Evolutionary conservation across 768 basidiomycete species (phyloP).

Genomic region (Pleurotus cornucopiae): DNA sequence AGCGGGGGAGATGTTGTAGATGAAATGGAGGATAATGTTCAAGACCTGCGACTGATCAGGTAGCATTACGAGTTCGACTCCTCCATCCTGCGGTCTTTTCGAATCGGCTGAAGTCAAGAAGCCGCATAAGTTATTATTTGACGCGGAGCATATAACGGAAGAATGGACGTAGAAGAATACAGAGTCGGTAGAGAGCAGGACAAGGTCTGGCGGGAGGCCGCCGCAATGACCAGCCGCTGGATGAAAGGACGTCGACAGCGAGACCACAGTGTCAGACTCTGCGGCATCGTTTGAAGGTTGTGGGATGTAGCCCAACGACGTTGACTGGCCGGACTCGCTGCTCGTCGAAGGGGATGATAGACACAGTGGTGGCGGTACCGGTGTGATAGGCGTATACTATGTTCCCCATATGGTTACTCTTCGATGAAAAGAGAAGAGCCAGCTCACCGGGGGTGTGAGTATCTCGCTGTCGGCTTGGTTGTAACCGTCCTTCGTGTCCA

Average conservation of each 20-base stretch:
- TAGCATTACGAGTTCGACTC: background rate
- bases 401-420: background rate
- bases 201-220: background rate
- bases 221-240: background rate
- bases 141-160: background rate
- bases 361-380: background rate
- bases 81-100: background rate
- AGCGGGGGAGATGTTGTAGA: conserved; percentile 1
- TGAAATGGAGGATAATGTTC: background rate
- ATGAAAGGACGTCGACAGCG: conserved; percentile 1
- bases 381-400: no score
- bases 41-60: background rate
- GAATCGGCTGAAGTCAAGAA: background rate
- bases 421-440: background rate
- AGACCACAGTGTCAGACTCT: background rate
- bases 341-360: background rate
- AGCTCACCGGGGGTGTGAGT: background rate
- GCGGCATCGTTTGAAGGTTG: background rate
- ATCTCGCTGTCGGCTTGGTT: background rate
- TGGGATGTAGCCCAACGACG: no score
- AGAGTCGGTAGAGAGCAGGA: background rate
- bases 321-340: background rate
- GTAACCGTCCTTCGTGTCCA: no score
- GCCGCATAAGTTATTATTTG: background rate
- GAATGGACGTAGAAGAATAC: conserved; percentile 5